These are phyloP conservation scores for Arctium lappa DNA, from an alignment of 129 eudicot genomes.

Conservation along the genomic window DNA sequence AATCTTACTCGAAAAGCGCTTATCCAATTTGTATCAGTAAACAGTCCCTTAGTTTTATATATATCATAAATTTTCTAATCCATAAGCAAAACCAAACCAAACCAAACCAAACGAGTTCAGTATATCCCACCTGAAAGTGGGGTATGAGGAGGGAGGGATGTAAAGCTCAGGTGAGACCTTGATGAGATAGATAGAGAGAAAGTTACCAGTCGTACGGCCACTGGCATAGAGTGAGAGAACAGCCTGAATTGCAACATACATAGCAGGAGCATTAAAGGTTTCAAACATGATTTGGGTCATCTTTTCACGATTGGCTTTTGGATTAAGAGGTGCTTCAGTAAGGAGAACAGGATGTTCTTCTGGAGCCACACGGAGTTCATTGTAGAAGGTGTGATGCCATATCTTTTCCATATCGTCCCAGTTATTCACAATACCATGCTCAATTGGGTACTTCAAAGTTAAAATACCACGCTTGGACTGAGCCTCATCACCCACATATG, in stretches of 20 bases:
- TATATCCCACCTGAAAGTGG: neutral
- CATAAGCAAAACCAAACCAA: neutral
- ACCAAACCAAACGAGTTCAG: too few relatives aligned
- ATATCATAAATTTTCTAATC: neutral
- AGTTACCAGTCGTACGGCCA: constrained; percentile 64
- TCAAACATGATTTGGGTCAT: constrained; percentile 64
- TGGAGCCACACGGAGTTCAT: constrained; percentile 59
- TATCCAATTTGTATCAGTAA: neutral
- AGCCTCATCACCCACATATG: constrained; percentile 61
- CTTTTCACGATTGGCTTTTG: constrained; percentile 59
- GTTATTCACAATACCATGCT: constrained; percentile 58
- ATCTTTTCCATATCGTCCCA: constrained; percentile 74
- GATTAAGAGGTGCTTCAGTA: constrained; percentile 65
- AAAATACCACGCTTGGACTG: constrained; percentile 56
- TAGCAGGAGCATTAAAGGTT: constrained; percentile 59
- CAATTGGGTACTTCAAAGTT: constrained; percentile 53
- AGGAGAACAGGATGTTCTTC: constrained; percentile 60
- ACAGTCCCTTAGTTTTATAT: neutral
- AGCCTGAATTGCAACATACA: constrained; percentile 62
- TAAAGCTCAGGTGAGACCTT: neutral
- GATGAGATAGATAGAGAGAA: neutral
- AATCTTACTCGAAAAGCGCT: neutral
- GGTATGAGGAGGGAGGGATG: neutral
- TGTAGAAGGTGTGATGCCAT: constrained; percentile 61
- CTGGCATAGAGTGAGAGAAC: constrained; percentile 63